Base-by-base conservation (phyloP, 148 eudicot genomes). In the Cornus florida region DNA sequence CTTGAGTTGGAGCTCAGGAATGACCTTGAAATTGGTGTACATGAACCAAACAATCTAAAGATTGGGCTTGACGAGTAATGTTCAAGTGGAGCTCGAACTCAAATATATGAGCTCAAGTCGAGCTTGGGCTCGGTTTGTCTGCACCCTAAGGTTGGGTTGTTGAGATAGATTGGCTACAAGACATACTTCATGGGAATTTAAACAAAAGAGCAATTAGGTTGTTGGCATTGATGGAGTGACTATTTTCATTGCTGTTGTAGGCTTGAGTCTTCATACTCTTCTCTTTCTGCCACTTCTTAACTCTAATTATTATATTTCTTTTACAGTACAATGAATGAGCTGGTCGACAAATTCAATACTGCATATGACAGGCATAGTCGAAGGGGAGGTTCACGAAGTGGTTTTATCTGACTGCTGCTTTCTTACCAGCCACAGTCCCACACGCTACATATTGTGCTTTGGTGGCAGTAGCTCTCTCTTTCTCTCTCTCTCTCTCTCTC, bases 281-380 rank as follows among this genome's bases (percentile, higher is more conserved):
- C 48, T 3, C 10, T 43, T 43, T 19, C 20, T 62, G 66, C 3
- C 66, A 6, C 4, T 0, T 62, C 66, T 62, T 62, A 19, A 20
- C 12, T 35, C 5, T 67, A 20, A 16, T 65, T 74, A 31, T 43
- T 23, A 22, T 60, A 43, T 35, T 71, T 75, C 28, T 75, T 72
- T 41, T 76, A 84, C 87, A 95, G 99, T 81, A 75, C 99, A 17
- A 93, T 92, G 97, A 92, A 95, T 77, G 99, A 95, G 80, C 83
- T 92, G 79, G 97, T 93, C 28, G 97, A 93, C 88, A 95, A 93
- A 82, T 86, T 95, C 89, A 89, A 87, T 87, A 90, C 85, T 79
- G 88, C 99, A 74, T 95, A 88, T 78, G 99, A 95, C 71, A 87
- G 91, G 88, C 88, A 88, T 72, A 86, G 85, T 81, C 90, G 97